These are phyloP conservation scores for Primulina huaijiensis DNA, from an alignment of 257 asterid species.

Conservation along the genomic window DNA sequence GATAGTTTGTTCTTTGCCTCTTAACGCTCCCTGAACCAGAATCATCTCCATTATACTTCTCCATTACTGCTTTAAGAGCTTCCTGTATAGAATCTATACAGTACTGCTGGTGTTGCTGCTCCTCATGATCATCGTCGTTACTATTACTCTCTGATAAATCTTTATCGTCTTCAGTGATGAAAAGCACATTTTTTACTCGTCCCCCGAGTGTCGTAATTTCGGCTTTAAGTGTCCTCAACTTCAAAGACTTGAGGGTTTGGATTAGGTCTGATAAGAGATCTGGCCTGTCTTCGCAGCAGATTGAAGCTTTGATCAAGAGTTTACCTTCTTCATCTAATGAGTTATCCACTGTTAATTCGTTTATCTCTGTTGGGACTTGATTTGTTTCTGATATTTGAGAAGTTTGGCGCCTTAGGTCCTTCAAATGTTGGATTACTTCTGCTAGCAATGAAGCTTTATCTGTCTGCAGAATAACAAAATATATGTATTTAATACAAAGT, in stretches of 20 bases:
- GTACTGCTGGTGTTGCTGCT: slow-evolving; percentile 34
- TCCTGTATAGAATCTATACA: slow-evolving; percentile 63
- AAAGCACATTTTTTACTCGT: slow-evolving; percentile 69
- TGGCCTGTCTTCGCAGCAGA: slow-evolving; percentile 85
- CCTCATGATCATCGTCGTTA: slow-evolving; percentile 14
- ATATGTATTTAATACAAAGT: too few relatives aligned
- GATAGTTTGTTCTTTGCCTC: slow-evolving; percentile 65
- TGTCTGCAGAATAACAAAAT: slow-evolving; percentile 35
- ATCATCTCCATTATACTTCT: slow-evolving; percentile 54
- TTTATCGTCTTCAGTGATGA: slow-evolving; percentile 60
- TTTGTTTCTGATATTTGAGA: slow-evolving; percentile 57
- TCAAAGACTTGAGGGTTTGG: slow-evolving; percentile 67
- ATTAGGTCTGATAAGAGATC: slow-evolving; percentile 75
- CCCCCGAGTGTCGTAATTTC: slow-evolving; percentile 84
- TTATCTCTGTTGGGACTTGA: slow-evolving; percentile 65
- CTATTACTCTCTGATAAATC: neutral
- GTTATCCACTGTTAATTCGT: slow-evolving; percentile 67
- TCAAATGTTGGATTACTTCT: slow-evolving; percentile 86
- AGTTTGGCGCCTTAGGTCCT: slow-evolving; percentile 76
- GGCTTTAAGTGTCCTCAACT: slow-evolving; percentile 59
- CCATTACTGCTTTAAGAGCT: slow-evolving; percentile 81
- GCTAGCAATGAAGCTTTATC: slow-evolving; percentile 93
- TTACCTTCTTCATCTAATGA: slow-evolving; percentile 67
- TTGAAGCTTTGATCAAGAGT: slow-evolving; percentile 62
- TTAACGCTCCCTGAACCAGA: slow-evolving; percentile 66